These are phyloP conservation scores for Sarcodon aspratus DNA, from an alignment of 768 basidiomycete species.

Conservation along the genomic window DNA sequence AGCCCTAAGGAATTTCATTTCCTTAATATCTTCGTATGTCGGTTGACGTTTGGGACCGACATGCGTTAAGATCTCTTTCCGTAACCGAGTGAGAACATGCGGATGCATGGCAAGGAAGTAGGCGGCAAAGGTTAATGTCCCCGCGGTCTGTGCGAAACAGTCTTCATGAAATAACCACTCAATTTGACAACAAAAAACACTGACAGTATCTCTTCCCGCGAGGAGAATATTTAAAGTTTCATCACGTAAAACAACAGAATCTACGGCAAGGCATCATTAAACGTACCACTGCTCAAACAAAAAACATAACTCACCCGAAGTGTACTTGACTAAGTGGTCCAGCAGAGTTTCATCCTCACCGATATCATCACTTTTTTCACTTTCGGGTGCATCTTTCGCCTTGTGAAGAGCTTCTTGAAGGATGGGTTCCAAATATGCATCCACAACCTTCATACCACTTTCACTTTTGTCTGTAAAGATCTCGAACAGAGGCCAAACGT, in stretches of 20 bases:
- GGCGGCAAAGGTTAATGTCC: conserved; percentile 19
- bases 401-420: conserved; percentile 22
- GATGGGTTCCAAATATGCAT: conserved; percentile 29
- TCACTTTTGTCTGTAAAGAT: conserved; percentile 19
- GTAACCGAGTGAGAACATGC: conserved; percentile 15
- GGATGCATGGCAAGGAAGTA: conserved; percentile 23
- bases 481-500: conserved; percentile 29
- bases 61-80: conserved; percentile 20
- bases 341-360: conserved; percentile 27
- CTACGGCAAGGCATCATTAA: conserved; percentile 5
- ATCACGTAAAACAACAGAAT: conserved; percentile 18
- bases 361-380: conserved; percentile 3
- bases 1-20: conserved; percentile 22
- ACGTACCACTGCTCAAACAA: not conserved
- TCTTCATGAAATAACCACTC: not conserved
- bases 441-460: conserved; percentile 25
- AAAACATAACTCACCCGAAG: conserved; percentile 19
- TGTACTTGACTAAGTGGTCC: conserved; percentile 26
- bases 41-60: conserved; percentile 17
- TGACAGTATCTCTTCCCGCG: conserved; percentile 18
- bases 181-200: conserved; percentile 17
- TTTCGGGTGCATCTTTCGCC: conserved; percentile 2
- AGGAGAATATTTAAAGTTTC: conserved; percentile 23
- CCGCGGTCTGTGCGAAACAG: conserved; percentile 14
- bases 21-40: conserved; percentile 19